Base-by-base conservation (phyloP, 2,329 filamentous ascomycete species). In the Rhynchosporium graminicola region DNA sequence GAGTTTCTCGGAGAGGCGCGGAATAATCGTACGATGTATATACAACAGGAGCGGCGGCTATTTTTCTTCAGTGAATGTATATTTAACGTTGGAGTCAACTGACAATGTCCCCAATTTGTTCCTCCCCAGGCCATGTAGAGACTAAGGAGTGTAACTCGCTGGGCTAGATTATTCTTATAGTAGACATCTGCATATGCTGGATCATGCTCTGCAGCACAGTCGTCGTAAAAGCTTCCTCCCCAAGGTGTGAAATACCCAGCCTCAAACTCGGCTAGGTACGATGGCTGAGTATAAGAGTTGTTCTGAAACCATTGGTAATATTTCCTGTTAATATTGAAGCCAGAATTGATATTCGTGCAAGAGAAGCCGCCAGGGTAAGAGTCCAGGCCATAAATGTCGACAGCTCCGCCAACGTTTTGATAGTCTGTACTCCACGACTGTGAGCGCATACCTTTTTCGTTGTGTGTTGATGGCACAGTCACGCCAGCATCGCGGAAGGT, bases 241-340 rank as follows among this genome's bases (percentile, higher is more conserved):
- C 82, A 84, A 13, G 80, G 77, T n/a, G 80, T 79, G 61, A 83
- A 83, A 66, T 76, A 83, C 0, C 82, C 82, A 3, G 79, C 80
- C 67, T 83, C 77, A 36, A 84, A 83, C 67, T 83, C 83, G 4
- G 82, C 78, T 0, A 84, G 69, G 61, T 78, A 83, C 52, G 77
- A 76, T 1, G 82, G 83, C 67, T 85, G 82, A 0, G 81, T 82
- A 54, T 73, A 80, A 0, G 81, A 81, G 60, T 82, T 82, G 46
- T 82, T 80, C n/a, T 78, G 76, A 65, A 85, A 85, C 80, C 82
- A 84, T 65, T 84, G 78, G 63, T 81, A 80, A 67, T 85, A 86
- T 4, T 77, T 83, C 31, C 81, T 77, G 2, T 82, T 76, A 1
- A 83, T 71, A 33, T 74, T 79, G 67, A 83, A 84, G 0, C 80